phyloP scores from a whole-genome alignment of 1,284 basidiomycete species.

The Phylloporus sp. region DNA sequence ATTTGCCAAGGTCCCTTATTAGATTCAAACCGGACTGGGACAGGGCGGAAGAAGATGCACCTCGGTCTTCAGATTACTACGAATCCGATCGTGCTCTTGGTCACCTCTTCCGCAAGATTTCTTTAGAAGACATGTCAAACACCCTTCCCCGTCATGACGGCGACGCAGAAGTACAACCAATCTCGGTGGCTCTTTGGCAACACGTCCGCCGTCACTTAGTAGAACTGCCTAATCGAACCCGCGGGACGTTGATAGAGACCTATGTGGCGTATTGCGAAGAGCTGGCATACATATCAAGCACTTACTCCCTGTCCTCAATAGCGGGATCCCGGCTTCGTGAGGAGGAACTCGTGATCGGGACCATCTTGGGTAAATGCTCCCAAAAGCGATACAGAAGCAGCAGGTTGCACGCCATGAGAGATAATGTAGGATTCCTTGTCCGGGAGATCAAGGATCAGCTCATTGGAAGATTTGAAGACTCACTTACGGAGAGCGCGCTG shows the following conservation, averaged over 20 bases:
- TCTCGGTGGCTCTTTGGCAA: constrained; percentile 54
- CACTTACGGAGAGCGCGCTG: constrained; percentile 39
- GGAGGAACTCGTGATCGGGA: constrained; percentile 76
- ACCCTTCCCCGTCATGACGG: constrained; percentile 29
- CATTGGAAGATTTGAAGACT: constrained; percentile 40
- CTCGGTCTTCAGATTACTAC: constrained; percentile 73
- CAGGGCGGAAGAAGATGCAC: constrained; percentile 65
- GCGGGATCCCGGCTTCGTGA: constrained; percentile 67
- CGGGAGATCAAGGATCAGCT: constrained; percentile 58
- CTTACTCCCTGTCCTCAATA: constrained; percentile 69
- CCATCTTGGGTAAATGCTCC: constrained; percentile 71
- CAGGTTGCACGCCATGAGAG: constrained; percentile 68
- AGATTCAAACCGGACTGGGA: constrained; percentile 81
- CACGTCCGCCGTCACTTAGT: constrained; percentile 37
- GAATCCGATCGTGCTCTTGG: constrained; percentile 69
- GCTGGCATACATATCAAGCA: constrained; percentile 72
- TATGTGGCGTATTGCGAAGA: constrained; percentile 66
- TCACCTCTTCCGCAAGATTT: constrained; percentile 66
- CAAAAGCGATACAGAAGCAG: constrained; percentile 67
- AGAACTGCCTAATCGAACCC: background rate
- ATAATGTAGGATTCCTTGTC: constrained; percentile 64
- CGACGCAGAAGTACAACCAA: constrained; percentile 48
- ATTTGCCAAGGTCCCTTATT: constrained; percentile 60
- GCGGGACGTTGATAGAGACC: background rate
- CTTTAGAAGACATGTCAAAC: constrained; percentile 50